A percentile compares a stretch with the other conserved stretches of the same genome.
phyloP scores from a whole-genome alignment of 305 asterid species.

The Fraxinus greggii region DNA sequence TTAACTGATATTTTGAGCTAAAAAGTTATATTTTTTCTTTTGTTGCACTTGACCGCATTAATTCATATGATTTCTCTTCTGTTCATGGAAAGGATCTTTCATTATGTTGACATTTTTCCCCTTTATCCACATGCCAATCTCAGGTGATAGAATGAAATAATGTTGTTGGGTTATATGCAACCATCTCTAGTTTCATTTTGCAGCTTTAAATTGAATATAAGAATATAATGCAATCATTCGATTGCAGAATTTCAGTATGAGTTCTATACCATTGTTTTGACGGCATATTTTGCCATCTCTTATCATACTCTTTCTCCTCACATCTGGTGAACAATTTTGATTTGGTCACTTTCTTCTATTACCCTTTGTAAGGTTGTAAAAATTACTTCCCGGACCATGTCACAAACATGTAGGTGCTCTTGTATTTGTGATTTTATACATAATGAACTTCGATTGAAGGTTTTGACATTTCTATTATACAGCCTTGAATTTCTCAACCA shows the following conservation, averaged over 20 bases:
- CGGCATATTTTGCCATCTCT: background rate
- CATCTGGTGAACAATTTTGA: background rate
- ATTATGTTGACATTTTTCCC: background rate
- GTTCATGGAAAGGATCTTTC: background rate
- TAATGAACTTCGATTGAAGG: constrained; percentile 20
- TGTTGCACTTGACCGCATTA: background rate
- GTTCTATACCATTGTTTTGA: background rate
- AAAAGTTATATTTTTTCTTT: background rate
- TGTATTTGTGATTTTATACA: constrained; percentile 14
- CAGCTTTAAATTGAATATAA: constrained; percentile 4
- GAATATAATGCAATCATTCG: background rate
- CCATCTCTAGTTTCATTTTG: constrained; percentile 10
- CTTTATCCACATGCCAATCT: background rate
- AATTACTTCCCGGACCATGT: background rate
- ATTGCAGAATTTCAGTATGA: background rate
- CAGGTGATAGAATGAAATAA: constrained; percentile 5
- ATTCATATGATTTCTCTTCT: background rate
- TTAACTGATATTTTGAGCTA: constrained; percentile 12
- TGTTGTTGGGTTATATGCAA: background rate
- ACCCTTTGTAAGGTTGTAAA: constrained; percentile 7
- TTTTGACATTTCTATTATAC: constrained; percentile 39
- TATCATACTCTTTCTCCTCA: background rate
- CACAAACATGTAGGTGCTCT: constrained; percentile 6
- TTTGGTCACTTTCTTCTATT: background rate
- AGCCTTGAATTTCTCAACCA: constrained; percentile 67